Conservation (phyloP, 2,329 filamentous ascomycete species). For the Trichoderma sp. region DNA sequence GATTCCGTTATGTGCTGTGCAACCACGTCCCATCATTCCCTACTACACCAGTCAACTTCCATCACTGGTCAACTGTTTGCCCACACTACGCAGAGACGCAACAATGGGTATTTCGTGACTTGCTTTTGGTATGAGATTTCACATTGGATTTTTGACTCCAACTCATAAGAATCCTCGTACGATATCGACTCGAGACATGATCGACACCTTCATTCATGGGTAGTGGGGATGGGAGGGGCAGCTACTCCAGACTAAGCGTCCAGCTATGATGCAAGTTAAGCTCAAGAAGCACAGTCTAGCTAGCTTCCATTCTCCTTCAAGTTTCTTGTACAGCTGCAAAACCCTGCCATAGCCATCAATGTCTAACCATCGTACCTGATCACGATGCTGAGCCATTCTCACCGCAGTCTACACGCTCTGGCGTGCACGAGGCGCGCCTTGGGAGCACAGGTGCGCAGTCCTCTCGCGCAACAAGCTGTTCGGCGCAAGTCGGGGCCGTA, state of each 20-base stretch:
- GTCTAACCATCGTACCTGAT: not conserved
- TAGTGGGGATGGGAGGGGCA: constrained; percentile 16
- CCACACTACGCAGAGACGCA: too few species aligned
- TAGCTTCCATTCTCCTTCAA: not conserved
- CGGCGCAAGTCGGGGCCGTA: constrained; percentile 65
- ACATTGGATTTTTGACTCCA: too few species aligned
- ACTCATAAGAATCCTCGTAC: too few species aligned
- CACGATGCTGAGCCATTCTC: constrained; percentile 5
- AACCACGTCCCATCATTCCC: too few species aligned
- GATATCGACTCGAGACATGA: not conserved
- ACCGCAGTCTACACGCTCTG: not conserved
- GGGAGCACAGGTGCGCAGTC: constrained; percentile 11
- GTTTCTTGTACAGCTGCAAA: too few species aligned
- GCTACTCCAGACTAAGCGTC: not conserved
- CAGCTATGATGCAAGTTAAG: not conserved
- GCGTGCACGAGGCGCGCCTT: constrained; percentile 2
- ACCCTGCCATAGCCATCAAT: not conserved
- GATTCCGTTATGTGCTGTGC: too few species aligned
- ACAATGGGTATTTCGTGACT: too few species aligned
- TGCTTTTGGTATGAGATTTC: too few species aligned
- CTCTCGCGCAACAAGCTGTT: constrained; percentile 36
- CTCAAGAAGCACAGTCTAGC: not conserved
- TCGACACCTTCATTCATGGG: not conserved
- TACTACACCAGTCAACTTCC: too few species aligned
- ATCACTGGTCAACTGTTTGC: too few species aligned